phyloP scores from a whole-genome alignment of 164 flowering plant species.

The Vitis amurensis region DNA sequence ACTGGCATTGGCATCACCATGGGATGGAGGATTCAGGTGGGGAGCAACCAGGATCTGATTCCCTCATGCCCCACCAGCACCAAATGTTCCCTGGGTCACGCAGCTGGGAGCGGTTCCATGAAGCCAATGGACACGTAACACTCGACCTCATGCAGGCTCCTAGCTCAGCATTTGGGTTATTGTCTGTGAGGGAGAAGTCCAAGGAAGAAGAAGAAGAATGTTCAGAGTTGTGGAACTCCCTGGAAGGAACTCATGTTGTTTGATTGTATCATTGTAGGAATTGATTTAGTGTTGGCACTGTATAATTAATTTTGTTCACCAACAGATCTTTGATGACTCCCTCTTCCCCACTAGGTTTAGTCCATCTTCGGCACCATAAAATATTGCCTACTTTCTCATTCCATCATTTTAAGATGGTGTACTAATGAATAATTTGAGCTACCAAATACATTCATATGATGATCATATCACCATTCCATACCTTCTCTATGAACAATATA shows the following conservation, averaged over 20 bases:
- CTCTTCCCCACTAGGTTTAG: too few species aligned
- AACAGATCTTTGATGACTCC: too few species aligned
- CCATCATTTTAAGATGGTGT: too few species aligned
- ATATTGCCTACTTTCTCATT: too few species aligned
- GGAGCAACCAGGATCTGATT: constrained; percentile 5
- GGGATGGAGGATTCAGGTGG: constrained; percentile 16
- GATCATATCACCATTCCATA: too few species aligned
- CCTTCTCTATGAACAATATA: too few species aligned
- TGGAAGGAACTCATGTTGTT: constrained; percentile 44
- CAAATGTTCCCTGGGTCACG: constrained; percentile 26
- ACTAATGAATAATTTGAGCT: too few species aligned
- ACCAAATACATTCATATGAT: too few species aligned
- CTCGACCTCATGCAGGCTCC: constrained; percentile 64
- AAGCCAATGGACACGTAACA: constrained; percentile 37
- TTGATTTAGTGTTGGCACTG: background rate
- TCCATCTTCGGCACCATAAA: too few species aligned
- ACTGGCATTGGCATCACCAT: constrained; percentile 19
- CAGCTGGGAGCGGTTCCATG: constrained; percentile 31
- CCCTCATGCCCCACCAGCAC: constrained; percentile 14
- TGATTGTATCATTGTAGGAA: constrained; percentile 10
- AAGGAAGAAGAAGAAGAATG: constrained; percentile 50
- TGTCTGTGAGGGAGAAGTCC: constrained; percentile 35
- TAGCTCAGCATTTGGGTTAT: constrained; percentile 37
- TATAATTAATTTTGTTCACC: too few species aligned
- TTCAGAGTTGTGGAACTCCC: constrained; percentile 53